Evolutionary conservation across 345 rosid species (phyloP), one percentile per base, ranked within the genome.

Genomic region (Trapa bicornis): DNA sequence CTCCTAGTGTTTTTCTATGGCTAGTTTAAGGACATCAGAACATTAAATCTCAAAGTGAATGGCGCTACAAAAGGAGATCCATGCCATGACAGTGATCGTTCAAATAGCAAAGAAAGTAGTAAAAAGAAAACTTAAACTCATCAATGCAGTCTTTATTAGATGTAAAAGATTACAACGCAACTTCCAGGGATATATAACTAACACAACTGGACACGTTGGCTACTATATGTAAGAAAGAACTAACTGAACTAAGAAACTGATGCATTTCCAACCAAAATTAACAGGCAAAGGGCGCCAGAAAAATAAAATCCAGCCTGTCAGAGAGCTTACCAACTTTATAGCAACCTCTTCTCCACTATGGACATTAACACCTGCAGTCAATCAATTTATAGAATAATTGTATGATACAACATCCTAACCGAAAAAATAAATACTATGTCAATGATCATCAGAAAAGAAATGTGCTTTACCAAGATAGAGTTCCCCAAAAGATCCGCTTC

Each of bases 341-440:
- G 93, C 96, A 61, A 87, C 91, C 76, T 89, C 96, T 73, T 89
- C 96, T 64, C 93, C 93, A 68, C 80, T 84, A 79, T 87, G 88
- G 47, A 75, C 77, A 80, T 89, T 87, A 70, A 79, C 81, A 70
- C 96, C 96, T 89, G 69, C 65, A 67, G 45, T 16, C 32, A 54
- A 47, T 41, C 67, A 32, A 41, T 65, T 16, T 37, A 41, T n/a
- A 39, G 36, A 14, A 60, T 3, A 22, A 65, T 12, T n/a, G 47
- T 22, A 22, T n/a, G 67, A 67, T n/a, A 56, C 38, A 37, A 67
- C 70, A 54, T 52, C 38, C 70, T 66, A 58, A 70, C 43, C 52
- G 48, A 37, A 54, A 43, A 17, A 63, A 10, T 3, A 68, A 39
- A 38, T 36, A 53, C 36, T 64, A 33, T 7, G 33, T 35, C 61